These are phyloP conservation scores for Plantago lanceolata DNA, from an alignment of 305 asterid genomes.

Conservation along the genomic window DNA sequence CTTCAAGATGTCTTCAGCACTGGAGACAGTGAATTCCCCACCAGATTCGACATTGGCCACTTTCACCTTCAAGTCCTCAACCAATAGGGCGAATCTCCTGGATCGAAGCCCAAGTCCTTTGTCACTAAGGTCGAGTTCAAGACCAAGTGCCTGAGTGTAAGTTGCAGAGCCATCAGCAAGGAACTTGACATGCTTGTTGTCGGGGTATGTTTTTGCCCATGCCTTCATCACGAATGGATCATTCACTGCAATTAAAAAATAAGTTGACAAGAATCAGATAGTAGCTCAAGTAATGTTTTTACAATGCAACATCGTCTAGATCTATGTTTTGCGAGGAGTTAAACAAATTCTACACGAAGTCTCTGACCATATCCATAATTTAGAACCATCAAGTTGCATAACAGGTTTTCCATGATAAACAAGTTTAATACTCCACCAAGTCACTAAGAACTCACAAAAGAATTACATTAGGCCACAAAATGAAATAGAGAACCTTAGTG, in stretches of 20 bases:
- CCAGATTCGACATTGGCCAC: slow-evolving; percentile 77
- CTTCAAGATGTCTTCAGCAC: slow-evolving; percentile 80
- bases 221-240: slow-evolving; percentile 98
- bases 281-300: neutral
- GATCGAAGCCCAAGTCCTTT: slow-evolving; percentile 83
- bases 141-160: slow-evolving; percentile 70
- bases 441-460: neutral
- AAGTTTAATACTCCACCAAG: neutral
- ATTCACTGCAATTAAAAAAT: slow-evolving; percentile 44
- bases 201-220: slow-evolving; percentile 82
- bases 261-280: slow-evolving; percentile 3
- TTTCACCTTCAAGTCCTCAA: slow-evolving; percentile 66
- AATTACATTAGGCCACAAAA: neutral
- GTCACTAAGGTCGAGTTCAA: slow-evolving; percentile 75
- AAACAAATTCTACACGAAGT: neutral
- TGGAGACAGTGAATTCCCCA: slow-evolving; percentile 80
- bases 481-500: neutral
- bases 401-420: neutral
- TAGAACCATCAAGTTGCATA: neutral
- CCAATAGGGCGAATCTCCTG: slow-evolving; percentile 70
- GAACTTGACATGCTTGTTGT: slow-evolving; percentile 73
- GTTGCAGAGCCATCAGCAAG: slow-evolving; percentile 75
- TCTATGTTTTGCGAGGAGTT: neutral
- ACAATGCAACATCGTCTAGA: neutral
- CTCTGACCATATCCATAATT: neutral